Conservation (phyloP, 306 rosid genomes). For the Corylus heterophylla region DNA sequence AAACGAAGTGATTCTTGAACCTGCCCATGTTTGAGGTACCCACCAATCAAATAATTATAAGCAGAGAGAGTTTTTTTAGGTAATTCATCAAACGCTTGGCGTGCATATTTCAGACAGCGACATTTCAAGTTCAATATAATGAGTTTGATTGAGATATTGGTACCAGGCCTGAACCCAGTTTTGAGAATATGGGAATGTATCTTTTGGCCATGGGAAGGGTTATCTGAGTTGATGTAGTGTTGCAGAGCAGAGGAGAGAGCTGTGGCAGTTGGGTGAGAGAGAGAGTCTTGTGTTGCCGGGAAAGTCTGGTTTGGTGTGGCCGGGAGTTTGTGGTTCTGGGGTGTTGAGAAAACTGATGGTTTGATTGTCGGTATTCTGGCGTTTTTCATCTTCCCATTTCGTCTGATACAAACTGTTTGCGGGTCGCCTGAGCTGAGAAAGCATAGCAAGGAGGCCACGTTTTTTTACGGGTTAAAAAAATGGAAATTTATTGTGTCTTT, state of each 20-base stretch:
- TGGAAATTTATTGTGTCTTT: too few species aligned
- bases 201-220: constrained; percentile 70
- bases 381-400: constrained; percentile 37
- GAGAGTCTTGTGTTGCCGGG: constrained; percentile 27
- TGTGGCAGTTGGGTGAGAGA: constrained; percentile 31
- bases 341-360: constrained; percentile 28
- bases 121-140: constrained; percentile 66
- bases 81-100: constrained; percentile 74
- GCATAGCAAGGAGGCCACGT: not conserved
- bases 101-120: constrained; percentile 58
- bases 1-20: constrained; percentile 54
- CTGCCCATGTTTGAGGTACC: constrained; percentile 57
- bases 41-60: constrained; percentile 75
- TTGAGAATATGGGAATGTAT: constrained; percentile 74
- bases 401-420: not conserved
- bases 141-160: constrained; percentile 74
- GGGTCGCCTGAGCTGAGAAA: not conserved
- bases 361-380: constrained; percentile 17
- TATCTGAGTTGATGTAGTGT: constrained; percentile 65
- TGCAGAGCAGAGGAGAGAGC: constrained; percentile 55
- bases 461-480: too few species aligned
- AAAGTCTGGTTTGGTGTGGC: constrained; percentile 15
- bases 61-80: constrained; percentile 59
- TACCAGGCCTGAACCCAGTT: constrained; percentile 72
- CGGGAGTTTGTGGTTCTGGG: not conserved